These are phyloP conservation scores for Golubevia sp. DNA, from an alignment of 1,284 basidiomycete genomes.

Conservation along the genomic window DNA sequence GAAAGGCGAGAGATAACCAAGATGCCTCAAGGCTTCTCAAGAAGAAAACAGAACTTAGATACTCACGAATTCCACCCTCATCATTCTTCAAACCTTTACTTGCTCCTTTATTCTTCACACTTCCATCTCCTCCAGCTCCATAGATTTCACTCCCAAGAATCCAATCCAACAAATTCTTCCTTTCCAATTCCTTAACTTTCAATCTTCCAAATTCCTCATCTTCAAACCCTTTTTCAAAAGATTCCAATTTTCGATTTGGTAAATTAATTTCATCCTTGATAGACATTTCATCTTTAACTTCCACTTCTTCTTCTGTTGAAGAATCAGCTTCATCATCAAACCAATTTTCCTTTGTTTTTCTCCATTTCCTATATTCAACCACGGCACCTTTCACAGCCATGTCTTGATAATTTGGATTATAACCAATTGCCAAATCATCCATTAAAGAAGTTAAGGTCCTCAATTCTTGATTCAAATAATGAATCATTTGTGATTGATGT, in stretches of 20 bases:
- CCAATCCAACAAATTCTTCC: background rate
- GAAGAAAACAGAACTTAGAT: background rate
- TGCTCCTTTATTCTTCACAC: conserved; percentile 19
- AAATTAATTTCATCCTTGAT: background rate
- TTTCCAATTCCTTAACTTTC: background rate
- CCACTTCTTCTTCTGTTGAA: background rate
- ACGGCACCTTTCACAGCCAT: conserved; percentile 57
- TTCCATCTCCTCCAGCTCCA: conserved; percentile 17
- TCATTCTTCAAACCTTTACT: conserved; percentile 15
- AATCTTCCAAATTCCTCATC: no score
- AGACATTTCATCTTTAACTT: conserved; percentile 1
- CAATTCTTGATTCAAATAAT: conserved; percentile 31
- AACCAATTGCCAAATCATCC: conserved; percentile 42
- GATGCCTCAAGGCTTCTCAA: no score
- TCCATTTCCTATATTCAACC: conserved; percentile 49
- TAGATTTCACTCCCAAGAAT: background rate
- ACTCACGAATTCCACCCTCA: conserved; percentile 17
- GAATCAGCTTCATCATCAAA: background rate
- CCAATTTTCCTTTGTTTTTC: conserved; percentile 3
- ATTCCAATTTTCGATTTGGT: no score
- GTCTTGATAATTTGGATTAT: conserved; percentile 57
- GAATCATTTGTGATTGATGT: conserved; percentile 18
- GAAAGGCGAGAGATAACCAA: no score
- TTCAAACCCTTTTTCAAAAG: background rate
- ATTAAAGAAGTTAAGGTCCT: conserved; percentile 31